Evolutionary conservation across 2,329 filamentous ascomycete genomes (phyloP).

Genomic region (Blumeria graminis): DNA sequence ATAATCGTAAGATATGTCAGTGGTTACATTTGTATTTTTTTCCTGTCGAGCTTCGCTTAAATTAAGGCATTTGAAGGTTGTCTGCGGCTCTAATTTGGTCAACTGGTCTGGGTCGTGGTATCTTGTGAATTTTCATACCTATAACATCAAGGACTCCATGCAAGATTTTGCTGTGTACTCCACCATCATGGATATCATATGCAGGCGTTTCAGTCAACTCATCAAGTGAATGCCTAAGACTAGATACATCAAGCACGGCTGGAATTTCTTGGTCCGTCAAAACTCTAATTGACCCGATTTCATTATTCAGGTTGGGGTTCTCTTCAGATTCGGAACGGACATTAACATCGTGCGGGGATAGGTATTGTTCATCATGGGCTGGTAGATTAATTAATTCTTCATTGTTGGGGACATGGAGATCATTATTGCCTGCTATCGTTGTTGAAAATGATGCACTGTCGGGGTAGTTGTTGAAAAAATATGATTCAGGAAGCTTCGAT

Average conservation of each 20-base stretch:
- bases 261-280: too few relatives aligned
- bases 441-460: constrained; percentile 20
- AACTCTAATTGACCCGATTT: too few relatives aligned
- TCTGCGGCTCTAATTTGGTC: constrained; percentile 36
- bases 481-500: too few relatives aligned
- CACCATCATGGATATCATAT: constrained; percentile 28
- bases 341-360: too few relatives aligned
- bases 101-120: constrained; percentile 24
- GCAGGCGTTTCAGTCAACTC: constrained; percentile 36
- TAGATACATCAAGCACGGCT: too few relatives aligned
- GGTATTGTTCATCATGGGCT: too few relatives aligned
- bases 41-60: constrained; percentile 17
- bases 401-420: constrained; percentile 26
- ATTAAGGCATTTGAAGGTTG: constrained; percentile 23
- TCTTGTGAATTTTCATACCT: constrained; percentile 25
- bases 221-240: constrained; percentile 18
- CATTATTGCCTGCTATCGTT: constrained; percentile 32
- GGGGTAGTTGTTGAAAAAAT: too few relatives aligned
- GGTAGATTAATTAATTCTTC: constrained; percentile 25
- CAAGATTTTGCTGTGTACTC: constrained; percentile 36
- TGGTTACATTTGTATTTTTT: constrained; percentile 8
- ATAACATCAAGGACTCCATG: constrained; percentile 22
- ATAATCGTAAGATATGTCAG: constrained; percentile 28
- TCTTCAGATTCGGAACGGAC: too few relatives aligned
- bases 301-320: too few relatives aligned